These are phyloP conservation scores for Castanea crenata DNA, from an alignment of 306 rosid species.

Conservation along the genomic window DNA sequence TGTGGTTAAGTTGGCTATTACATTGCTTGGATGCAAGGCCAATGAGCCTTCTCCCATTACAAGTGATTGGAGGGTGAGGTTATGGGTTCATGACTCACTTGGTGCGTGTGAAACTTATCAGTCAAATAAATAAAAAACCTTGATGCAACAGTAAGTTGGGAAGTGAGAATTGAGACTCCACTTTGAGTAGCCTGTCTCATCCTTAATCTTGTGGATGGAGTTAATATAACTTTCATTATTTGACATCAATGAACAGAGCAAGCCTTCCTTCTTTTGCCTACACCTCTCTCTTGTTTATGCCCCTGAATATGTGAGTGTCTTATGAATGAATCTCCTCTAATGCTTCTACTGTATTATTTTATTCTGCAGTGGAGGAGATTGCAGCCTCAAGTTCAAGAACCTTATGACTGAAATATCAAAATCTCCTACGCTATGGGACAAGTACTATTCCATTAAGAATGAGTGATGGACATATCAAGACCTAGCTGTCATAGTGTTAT, in stretches of 20 bases:
- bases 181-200: background rate
- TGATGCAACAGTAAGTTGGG: background rate
- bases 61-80: too few species aligned
- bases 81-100: too few species aligned
- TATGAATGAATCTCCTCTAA: background rate
- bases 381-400: conserved; percentile 86
- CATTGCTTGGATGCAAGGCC: background rate
- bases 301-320: background rate
- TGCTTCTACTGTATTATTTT: conserved; percentile 7
- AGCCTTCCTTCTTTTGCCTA: background rate
- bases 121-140: too few species aligned
- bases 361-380: conserved; percentile 91
- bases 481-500: background rate
- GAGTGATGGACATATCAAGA: conserved; percentile 46
- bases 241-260: background rate
- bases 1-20: background rate
- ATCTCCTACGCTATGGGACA: conserved; percentile 71
- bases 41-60: too few species aligned
- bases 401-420: conserved; percentile 86
- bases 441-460: conserved; percentile 81
- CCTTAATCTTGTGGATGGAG: background rate
- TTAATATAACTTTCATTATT: background rate
- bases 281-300: background rate
- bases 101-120: too few species aligned
- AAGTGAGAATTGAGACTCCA: background rate